Evolutionary conservation across 129 eudicot species (phyloP), one percentile per base, ranked within the genome.

Genomic region (Deinandra increscens): DNA sequence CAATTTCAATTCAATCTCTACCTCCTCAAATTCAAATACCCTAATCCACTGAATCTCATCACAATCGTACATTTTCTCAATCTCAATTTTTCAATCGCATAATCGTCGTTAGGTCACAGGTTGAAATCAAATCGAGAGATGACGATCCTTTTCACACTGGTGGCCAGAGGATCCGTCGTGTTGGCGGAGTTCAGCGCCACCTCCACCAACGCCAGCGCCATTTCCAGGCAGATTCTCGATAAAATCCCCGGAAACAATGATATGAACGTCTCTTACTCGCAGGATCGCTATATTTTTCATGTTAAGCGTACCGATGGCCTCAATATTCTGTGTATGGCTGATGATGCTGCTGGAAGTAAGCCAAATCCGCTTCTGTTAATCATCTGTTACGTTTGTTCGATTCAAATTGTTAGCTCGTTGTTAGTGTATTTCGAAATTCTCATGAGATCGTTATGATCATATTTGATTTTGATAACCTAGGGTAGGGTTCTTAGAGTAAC

Each of bases 261-360:
- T 62, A 81, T 88, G 72, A 83, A 89, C 18, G 92, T 79, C 12
- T 93, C 97, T 0, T 93, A 93, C 68, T 93, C 98, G 20, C 98
- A 93, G 49, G 98, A 93, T 87, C 95, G 95, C 4, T 93, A 81
- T 42, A 89, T 89, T 20, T 89, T 93, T 66, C 98, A 93, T 66
- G 97, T 89, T 80, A 89, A 89, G 76, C 84, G 92, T 58, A 87
- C 98, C 36, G 98, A 93, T 81, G 96, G 98, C 19, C 88, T 93
- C 79, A 84, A 95, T 46, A 83, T 93, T 45, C 95, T 93, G 15
- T 93, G 96, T 80, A 93, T 93, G 98, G 96, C 98, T 43, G 96
- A 93, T 49, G 98, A 93, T 9, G 85, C 66, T 59, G 87, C 86
- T 56, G 96, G 95, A 81, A 73, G 98, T 93, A 89, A 54, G 88